These are phyloP conservation scores for Trichocladium uniseriatum DNA, from an alignment of 495 filamentous ascomycete genomes.

Conservation along the genomic window DNA sequence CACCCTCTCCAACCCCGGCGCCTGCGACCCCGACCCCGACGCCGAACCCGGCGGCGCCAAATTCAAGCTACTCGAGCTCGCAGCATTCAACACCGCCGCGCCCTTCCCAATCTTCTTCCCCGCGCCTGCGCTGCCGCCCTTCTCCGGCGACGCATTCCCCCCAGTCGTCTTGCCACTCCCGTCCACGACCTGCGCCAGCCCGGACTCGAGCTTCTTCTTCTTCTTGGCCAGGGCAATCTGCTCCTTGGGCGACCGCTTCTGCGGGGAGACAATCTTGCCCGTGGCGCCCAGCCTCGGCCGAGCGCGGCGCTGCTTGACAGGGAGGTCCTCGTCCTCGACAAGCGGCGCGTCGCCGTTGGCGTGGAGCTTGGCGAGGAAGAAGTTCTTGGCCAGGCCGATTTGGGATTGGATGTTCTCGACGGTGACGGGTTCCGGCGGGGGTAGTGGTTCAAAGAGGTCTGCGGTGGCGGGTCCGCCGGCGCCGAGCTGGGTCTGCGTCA, in stretches of 20 bases:
- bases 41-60: not conserved
- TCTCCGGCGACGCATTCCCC: conserved; percentile 5
- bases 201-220: conserved; percentile 55
- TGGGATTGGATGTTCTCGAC: conserved; percentile 64
- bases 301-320: conserved; percentile 81
- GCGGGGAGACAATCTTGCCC: conserved; percentile 84
- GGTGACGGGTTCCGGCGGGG: conserved; percentile 70
- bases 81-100: not conserved
- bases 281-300: conserved; percentile 88
- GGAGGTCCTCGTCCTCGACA: conserved; percentile 91
- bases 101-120: conserved; percentile 1
- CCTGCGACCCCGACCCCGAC: not conserved
- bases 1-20: conserved; percentile 9
- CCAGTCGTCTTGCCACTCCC: not conserved
- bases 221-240: conserved; percentile 65
- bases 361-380: conserved; percentile 81
- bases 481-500: conserved; percentile 55
- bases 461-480: conserved; percentile 38
- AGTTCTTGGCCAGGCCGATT: conserved; percentile 77
- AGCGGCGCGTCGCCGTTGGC: conserved; percentile 72
- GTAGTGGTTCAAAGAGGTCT: conserved; percentile 60
- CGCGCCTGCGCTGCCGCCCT: not conserved
- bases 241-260: conserved; percentile 75
- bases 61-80: not conserved
- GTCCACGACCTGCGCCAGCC: conserved; percentile 32